Evolutionary conservation across 2,329 filamentous ascomycete genomes (phyloP).

Genomic region (Helminthosporium solani): DNA sequence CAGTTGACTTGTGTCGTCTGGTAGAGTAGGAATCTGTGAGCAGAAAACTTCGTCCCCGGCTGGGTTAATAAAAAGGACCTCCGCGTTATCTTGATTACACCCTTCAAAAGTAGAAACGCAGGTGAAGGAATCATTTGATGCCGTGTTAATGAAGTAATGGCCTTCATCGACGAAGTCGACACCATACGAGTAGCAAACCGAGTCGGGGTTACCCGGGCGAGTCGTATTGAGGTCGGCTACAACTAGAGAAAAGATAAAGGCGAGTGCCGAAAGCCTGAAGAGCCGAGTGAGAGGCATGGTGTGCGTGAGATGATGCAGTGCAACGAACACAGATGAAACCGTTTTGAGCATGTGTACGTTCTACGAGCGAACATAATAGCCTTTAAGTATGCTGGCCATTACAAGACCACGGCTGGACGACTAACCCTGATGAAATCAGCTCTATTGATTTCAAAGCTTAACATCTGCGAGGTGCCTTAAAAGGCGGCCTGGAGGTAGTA

Average conservation of each 20-base stretch:
- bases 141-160: conserved; percentile 49
- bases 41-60: conserved; percentile 45
- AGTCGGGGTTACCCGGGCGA: conserved; percentile 13
- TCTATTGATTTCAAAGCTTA: too few species aligned
- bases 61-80: conserved; percentile 47
- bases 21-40: conserved; percentile 43
- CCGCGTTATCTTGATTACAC: conserved; percentile 44
- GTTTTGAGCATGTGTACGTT: not conserved
- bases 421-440: too few species aligned
- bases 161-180: conserved; percentile 48
- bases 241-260: conserved; percentile 27
- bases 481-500: too few species aligned
- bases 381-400: too few species aligned
- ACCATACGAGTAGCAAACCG: conserved; percentile 40
- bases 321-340: conserved; percentile 4
- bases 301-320: not conserved
- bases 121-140: conserved; percentile 45
- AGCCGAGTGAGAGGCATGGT: conserved; percentile 32
- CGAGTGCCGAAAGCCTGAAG: conserved; percentile 21
- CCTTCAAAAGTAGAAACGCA: conserved; percentile 48
- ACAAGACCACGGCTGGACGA: too few species aligned
- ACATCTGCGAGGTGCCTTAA: too few species aligned
- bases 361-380: too few species aligned
- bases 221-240: not conserved
- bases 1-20: conserved; percentile 41